Conservation (phyloP, 176 grass and related monocot genomes). For the Musa troglodytarum region DNA sequence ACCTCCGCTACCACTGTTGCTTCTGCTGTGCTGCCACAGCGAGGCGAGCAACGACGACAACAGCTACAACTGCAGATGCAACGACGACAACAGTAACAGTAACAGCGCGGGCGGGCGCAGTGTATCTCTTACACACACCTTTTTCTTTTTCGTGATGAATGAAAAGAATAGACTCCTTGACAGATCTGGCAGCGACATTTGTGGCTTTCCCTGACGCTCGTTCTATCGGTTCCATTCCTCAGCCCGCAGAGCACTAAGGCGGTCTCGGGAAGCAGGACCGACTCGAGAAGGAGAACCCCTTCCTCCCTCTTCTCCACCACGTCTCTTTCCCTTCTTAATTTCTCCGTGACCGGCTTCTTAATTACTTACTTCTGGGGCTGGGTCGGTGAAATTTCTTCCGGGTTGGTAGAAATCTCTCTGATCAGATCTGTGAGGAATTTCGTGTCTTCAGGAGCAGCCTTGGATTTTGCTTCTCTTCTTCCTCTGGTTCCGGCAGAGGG, state of each 20-base stretch:
- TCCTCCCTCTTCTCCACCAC: neutral
- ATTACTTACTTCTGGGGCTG: too few relatives aligned
- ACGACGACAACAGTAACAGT: neutral
- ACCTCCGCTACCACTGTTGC: neutral
- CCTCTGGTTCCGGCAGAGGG: too few relatives aligned
- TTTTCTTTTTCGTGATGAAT: neutral
- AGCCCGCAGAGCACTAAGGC: neutral
- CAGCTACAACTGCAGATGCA: neutral
- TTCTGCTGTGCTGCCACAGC: neutral
- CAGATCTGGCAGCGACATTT: neutral
- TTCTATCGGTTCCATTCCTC: neutral
- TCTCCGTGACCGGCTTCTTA: too few relatives aligned
- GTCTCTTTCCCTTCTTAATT: neutral
- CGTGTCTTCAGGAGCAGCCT: too few relatives aligned
- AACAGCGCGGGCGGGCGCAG: neutral
- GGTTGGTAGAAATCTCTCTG: too few relatives aligned
- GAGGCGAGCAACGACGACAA: neutral
- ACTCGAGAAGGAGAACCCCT: neutral
- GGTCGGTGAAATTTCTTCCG: too few relatives aligned
- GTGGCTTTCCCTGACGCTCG: neutral
- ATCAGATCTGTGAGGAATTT: too few relatives aligned
- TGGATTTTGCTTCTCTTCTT: too few relatives aligned
- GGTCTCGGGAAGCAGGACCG: neutral
- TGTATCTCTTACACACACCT: neutral
- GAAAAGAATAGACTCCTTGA: neutral